Evolutionary conservation across 306 rosid genomes (phyloP), one percentile per base, ranked within the genome.

Genomic region (Gleditsia sinensis): DNA sequence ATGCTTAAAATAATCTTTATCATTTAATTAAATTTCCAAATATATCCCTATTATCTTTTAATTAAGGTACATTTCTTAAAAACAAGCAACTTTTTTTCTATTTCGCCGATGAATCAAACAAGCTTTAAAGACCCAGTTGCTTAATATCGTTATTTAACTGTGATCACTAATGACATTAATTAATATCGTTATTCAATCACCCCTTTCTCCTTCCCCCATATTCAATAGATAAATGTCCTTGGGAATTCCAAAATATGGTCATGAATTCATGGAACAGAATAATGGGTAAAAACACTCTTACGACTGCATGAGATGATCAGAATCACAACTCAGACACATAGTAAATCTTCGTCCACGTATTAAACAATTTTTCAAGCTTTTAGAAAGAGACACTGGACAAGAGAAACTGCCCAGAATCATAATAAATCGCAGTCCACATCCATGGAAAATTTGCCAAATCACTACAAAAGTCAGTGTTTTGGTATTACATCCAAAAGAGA

Each of bases 401-500:
- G 10, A 7, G 50, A 74, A 78, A 55, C 19, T 69, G 50, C 32
- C 37, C 40, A 65, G 23, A 40, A 65, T 9, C 48, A 9, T 27
- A 9, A 61, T 20, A 61, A 17, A 36, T 36, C 10, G 30, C 67
- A 4, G 28, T 36, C 43, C 16, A 78, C 19, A 33, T 54, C 17
- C 34, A 53, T 59, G 51, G 58, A 75, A 75, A 75, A 23, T 71
- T 65, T 43, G 34, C 63, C 54, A 27, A 51, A 33, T 51, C 19
- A 59, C 50, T 57, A 58, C 32, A 75, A 79, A 54, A 33, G 34
- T 59, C 24, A 45, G 20, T 60, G 61, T 34, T 37, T 24, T 14
- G 30, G 72, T 80, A 55, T 80, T 48, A 34, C 73, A 66, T 76
- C 64, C 74, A 59, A 43, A 25, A 63, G 50, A n/a, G 49, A 60